Evolutionary conservation across 352 stramenopile species (phyloP), one percentile per base, ranked within the genome.

Genomic region (Peronospora farinosa): DNA sequence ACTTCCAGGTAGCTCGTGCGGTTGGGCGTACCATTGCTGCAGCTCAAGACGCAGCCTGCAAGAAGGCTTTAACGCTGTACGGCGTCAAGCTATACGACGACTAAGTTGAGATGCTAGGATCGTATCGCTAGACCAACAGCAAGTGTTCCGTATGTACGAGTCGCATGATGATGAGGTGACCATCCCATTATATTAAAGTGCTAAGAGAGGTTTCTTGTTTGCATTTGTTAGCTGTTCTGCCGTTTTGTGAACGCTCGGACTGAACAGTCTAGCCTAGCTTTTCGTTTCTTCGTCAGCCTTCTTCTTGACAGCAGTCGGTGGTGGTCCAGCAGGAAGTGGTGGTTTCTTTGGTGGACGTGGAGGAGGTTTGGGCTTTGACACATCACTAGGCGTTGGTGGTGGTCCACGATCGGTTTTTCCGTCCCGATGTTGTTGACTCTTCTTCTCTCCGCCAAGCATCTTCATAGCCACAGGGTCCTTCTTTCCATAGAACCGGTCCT

Each of bases 401-500:
- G 40, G 41, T 30, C 48, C 49, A 37, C 59, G 57, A 17, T 55
- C 56, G 5, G 43, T 41, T 25, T 63, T 65, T 15, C 23, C 55
- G 30, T 72, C 58, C n/a, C 40, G 47, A 7, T 68, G 50, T 48
- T 39, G 40, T 12, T 61, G 43, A 10, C 60, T 52, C 15, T 67
- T 62, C 16, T 71, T 65, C 27, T 57, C 51, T 30, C 60, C 52
- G 1, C 63, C 73, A 21, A 97, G 60, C 60, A 97, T 96, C 60
- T 96, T 96, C 16, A 79, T 67, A 3, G 90, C 92, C 3, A 97
- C 92, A 1, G 90, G 90, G 69, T 97, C 92, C 52, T 95, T 97
- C 41, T 88, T 95, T 62, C 94, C 92, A 51, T 95, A 96, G 63
- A 95, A 97, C 11, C 94, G 72, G 65, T 98, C 88, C 43, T 95